phyloP scores from a whole-genome alignment of 495 filamentous ascomycete genomes.

The Talaromyces trachyspermus region DNA sequence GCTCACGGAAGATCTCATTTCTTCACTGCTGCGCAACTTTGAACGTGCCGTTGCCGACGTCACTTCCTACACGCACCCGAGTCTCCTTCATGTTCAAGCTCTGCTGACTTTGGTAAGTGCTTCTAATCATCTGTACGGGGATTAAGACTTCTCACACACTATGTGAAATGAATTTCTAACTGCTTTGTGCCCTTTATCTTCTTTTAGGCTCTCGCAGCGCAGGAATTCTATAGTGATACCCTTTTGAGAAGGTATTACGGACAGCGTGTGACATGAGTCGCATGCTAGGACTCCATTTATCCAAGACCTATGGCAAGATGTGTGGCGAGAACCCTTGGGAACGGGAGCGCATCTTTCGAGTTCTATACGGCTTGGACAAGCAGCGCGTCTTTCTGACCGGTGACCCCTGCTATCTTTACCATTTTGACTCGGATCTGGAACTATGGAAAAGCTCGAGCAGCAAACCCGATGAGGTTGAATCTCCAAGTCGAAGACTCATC shows the following conservation, averaged over 20 bases:
- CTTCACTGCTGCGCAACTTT: not conserved
- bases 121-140: too few species aligned
- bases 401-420: not conserved
- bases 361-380: not conserved
- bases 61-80: not conserved
- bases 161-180: too few species aligned
- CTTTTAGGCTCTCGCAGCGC: not conserved
- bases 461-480: not conserved
- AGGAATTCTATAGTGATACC: not conserved
- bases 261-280: not conserved
- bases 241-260: slow-evolving; percentile 1
- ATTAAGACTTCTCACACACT: too few species aligned
- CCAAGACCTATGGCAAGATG: too few species aligned
- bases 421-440: slow-evolving; percentile 1
- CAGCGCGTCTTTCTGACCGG: slow-evolving; percentile 1
- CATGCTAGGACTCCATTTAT: not conserved
- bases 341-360: not conserved
- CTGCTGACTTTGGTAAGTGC: not conserved
- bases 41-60: not conserved
- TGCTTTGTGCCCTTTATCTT: too few species aligned
- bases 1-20: slow-evolving; percentile 1
- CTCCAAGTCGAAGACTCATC: too few species aligned
- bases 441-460: not conserved
- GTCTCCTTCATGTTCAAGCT: not conserved
- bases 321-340: too few species aligned